These are phyloP conservation scores for Aspergillus indologenus DNA, from an alignment of 495 filamentous ascomycete genomes.

Conservation along the genomic window DNA sequence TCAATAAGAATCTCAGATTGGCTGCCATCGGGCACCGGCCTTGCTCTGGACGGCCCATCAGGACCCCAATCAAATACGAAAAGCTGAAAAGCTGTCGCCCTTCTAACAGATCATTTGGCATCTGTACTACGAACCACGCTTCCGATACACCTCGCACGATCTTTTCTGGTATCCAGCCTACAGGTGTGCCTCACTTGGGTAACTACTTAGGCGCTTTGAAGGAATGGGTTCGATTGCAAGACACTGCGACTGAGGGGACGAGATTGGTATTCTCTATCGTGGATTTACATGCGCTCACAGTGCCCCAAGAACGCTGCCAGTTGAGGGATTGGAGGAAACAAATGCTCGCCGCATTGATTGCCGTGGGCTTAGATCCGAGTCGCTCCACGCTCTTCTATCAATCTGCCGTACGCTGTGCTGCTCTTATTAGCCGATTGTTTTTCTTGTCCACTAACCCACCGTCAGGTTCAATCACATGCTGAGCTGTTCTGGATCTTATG, in stretches of 20 bases:
- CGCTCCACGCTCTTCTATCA: constrained; percentile 83
- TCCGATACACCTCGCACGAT: constrained; percentile 33
- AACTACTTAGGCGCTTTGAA: constrained; percentile 94
- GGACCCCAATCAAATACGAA: neutral
- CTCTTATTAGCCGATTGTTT: neutral
- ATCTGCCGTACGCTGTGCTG: constrained; percentile 50
- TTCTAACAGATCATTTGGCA: constrained; percentile 13
- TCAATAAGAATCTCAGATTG: neutral
- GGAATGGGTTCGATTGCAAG: constrained; percentile 79
- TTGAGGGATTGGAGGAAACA: constrained; percentile 65
- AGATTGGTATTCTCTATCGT: constrained; percentile 80
- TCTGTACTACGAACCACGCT: neutral
- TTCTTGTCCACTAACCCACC: constrained; percentile 16
- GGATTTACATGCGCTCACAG: constrained; percentile 89
- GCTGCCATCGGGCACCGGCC: neutral
- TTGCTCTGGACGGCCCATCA: neutral
- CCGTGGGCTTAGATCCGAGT: constrained; percentile 75
- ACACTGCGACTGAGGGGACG: constrained; percentile 50
- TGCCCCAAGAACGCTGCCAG: constrained; percentile 57
- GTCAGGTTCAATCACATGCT: constrained; percentile 69
- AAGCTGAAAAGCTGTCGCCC: neutral
- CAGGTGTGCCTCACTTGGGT: constrained; percentile 90
- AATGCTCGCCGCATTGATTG: constrained; percentile 74
- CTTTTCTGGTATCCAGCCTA: constrained; percentile 97
- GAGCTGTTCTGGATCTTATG: constrained; percentile 97